Base-by-base conservation (phyloP, 192 early-diverging fungal species). In the Coemansia sp. region DNA sequence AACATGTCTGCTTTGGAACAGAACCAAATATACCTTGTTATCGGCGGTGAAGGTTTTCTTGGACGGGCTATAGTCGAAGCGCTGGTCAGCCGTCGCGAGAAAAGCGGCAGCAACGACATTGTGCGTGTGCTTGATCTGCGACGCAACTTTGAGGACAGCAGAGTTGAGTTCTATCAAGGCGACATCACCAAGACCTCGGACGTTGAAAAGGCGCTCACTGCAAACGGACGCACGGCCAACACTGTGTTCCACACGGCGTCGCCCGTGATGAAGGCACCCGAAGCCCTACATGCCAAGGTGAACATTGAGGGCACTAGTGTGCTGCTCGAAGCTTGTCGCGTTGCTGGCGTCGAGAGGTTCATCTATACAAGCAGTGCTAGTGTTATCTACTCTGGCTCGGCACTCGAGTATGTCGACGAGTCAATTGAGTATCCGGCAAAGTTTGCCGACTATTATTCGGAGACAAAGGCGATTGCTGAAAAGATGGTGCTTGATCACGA, bases 241-340 rank as follows among this genome's bases (percentile, higher is more conserved):
- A 80, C 72, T 45, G 91, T 93, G 18, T 87, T 98, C 75, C 93
- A 98, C 76, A 93, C 92, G 0, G 95, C 94, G 3, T 93, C 92
- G 1, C 93, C 94, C 6, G 79, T 89, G 47, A 87, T 89, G 69
- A 87, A 87, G 59, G 81, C 86, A 3, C 79, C 80, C 43, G 80
- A 81, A 37, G 83, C 88, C 17, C 80, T 88, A 62, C 91, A 86
- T 75, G 89, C 88, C 37, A 81, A 73, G 22, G 86, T 92, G 63
- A 93, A 93, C 62, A 87, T 93, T 22, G 87, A 91, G 9, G 95
- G 95, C 45, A 98, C 95, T 4, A 70, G 78, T 46, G 91, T 87
- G 53, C 81, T 96, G n/a, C 85, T 98, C 19, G 79, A 85, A 15
- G 87, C 85, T 18, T 93, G 93, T 57, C 61, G 82, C 30, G 60